Conservation (phyloP, 805 yeast species). For the Yarrowia yakushimensis region DNA sequence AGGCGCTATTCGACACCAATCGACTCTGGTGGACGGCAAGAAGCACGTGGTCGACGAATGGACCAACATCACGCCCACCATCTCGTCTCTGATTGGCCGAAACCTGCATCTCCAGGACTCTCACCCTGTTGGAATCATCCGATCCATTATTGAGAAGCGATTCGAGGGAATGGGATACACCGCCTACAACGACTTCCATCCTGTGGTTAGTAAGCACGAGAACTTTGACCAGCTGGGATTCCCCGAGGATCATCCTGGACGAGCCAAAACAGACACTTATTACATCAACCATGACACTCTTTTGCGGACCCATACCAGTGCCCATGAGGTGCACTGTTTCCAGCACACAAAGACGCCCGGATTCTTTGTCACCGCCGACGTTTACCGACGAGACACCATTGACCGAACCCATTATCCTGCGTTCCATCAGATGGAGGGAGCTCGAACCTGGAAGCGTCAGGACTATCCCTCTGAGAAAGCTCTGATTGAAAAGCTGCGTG, state of each 20-base stretch:
- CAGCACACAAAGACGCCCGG: slow-evolving; percentile 67
- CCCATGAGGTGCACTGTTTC: slow-evolving; percentile 90
- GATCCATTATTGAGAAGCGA: slow-evolving; percentile 65
- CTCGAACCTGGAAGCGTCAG: slow-evolving; percentile 69
- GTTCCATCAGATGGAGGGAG: slow-evolving; percentile 98
- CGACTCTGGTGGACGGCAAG: slow-evolving; percentile 39
- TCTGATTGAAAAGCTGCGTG: slow-evolving; percentile 46
- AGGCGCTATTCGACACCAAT: slow-evolving; percentile 5
- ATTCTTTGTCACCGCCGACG: slow-evolving; percentile 91
- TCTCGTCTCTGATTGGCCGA: slow-evolving; percentile 63
- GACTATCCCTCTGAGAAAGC: slow-evolving; percentile 35
- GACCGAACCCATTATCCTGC: slow-evolving; percentile 96
- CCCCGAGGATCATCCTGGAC: slow-evolving; percentile 88
- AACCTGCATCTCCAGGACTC: slow-evolving; percentile 66
- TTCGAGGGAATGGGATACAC: slow-evolving; percentile 64
- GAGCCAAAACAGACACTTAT: slow-evolving; percentile 89
- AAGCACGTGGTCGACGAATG: slow-evolving; percentile 62
- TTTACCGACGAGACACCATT: slow-evolving; percentile 90
- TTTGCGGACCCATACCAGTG: slow-evolving; percentile 92
- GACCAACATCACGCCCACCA: slow-evolving; percentile 82
- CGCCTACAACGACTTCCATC: slow-evolving; percentile 72
- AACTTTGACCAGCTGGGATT: slow-evolving; percentile 92
- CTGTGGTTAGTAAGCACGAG: slow-evolving; percentile 75
- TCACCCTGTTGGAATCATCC: slow-evolving; percentile 88
- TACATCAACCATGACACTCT: slow-evolving; percentile 71